Base-by-base conservation (phyloP, 257 asterid species). In the Phtheirospermum japonicum region DNA sequence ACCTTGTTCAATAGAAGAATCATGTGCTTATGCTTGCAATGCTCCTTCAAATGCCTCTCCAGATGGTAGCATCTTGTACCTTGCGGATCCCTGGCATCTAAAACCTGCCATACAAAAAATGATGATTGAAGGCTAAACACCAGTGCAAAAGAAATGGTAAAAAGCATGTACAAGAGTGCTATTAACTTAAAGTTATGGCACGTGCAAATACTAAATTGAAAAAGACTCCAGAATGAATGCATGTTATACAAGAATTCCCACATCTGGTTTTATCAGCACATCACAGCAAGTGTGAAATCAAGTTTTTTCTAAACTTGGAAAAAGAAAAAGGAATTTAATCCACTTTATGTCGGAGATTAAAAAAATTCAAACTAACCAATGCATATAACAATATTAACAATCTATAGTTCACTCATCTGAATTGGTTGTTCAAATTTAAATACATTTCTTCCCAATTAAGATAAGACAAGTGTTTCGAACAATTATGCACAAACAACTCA, bases 241-340 rank as follows among this genome's bases (percentile, higher is more conserved):
- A 89, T 97, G 82, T 89, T 92, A 77, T 89, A 93, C 36, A 93
- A 95, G 75, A 89, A 97, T 67, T 97, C 96, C 99, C 99, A 93
- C 65, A 89, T 87, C 71, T 96, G 95, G 70, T 93, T 93, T 7
- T 13, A 23, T 4, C 42, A 23, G 33, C 16, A 34, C 23, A 17
- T 54, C 18, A 17, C 48, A 8, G 28, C 28, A 23, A 23, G 28
- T 3, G 28, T 23, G 28, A 23, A 23, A 23, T 23, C 28, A 23
- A 23, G 28, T 1, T 23, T 23, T 1, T 23, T 23, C 28, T 23
- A 3, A 23, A 23, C 28, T 31, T 23, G 28, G 28, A 23, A 23
- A 23, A 23, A 23, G 28, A 1, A 23, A 23, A 23, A 3, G 28
- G 28, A 23, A 3, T 23, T 23, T 23, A 23, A 23, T 23, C 28